Evolutionary conservation across 805 yeast genomes (phyloP).

Genomic region (Nakazawaea pomicola): DNA sequence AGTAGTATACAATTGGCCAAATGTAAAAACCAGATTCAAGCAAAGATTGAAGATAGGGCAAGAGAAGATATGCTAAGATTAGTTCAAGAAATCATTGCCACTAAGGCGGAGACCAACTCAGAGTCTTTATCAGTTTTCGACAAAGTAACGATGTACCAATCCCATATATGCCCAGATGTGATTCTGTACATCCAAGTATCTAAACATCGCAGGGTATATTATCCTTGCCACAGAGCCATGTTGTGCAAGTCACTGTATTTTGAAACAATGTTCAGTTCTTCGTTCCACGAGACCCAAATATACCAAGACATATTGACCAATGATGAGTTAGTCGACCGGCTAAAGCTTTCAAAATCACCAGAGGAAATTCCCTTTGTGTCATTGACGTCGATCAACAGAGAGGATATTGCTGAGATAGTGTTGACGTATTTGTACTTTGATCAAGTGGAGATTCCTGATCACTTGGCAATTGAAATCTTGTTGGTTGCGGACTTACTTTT

Average conservation of each 20-base stretch:
- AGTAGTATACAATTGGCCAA: conserved; percentile 21
- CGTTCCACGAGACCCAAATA: conserved; percentile 31
- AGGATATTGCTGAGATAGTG: conserved; percentile 43
- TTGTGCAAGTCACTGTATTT: conserved; percentile 60
- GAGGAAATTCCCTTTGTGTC: conserved; percentile 18
- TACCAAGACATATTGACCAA: conserved; percentile 16
- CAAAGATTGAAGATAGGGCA: conserved; percentile 30
- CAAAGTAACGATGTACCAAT: conserved; percentile 20
- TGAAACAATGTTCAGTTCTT: conserved; percentile 54
- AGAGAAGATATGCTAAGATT: conserved; percentile 29
- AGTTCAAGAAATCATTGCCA: conserved; percentile 22
- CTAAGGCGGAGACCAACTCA: conserved; percentile 12
- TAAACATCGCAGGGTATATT: conserved; percentile 27
- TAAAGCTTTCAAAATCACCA: conserved; percentile 11
- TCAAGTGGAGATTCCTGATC: conserved; percentile 41
- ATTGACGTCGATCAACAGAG: conserved; percentile 14
- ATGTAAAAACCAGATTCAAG: conserved; percentile 27
- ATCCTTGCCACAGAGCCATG: conserved; percentile 63
- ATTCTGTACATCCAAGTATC: conserved; percentile 30
- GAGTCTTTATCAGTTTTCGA: conserved; percentile 18
- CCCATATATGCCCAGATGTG: conserved; percentile 41
- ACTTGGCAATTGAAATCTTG: conserved; percentile 50
- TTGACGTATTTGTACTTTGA: conserved; percentile 59
- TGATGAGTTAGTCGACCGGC: conserved; percentile 19
- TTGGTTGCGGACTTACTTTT: conserved; percentile 54